Evolutionary conservation across 2,329 filamentous ascomycete genomes (phyloP).

Genomic region (Dothidotthia symphoricarpi): DNA sequence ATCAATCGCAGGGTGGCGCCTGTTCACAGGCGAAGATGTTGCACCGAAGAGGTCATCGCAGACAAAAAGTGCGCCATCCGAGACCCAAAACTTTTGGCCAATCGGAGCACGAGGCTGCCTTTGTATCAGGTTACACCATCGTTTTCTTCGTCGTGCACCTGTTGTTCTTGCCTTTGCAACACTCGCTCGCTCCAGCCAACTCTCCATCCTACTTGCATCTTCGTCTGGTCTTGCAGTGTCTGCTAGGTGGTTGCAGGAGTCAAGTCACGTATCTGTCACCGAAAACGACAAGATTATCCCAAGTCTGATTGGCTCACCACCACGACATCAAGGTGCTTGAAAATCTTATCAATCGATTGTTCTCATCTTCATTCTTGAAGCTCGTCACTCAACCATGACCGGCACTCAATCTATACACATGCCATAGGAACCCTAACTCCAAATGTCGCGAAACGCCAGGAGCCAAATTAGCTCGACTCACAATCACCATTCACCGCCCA

Average conservation of each 20-base stretch:
- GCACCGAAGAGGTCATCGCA: slow-evolving; percentile 2
- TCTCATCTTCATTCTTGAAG: neutral
- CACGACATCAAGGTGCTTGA: slow-evolving; percentile 21
- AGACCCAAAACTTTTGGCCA: slow-evolving; percentile 10
- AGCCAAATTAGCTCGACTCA: slow-evolving; percentile 1
- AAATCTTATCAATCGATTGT: slow-evolving; percentile 1
- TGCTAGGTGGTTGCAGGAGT: too few relatives aligned
- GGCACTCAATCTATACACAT: slow-evolving; percentile 12
- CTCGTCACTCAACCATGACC: slow-evolving; percentile 7
- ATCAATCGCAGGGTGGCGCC: neutral
- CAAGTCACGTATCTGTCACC: too few relatives aligned
- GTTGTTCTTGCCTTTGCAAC: too few relatives aligned
- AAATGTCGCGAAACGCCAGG: slow-evolving; percentile 9
- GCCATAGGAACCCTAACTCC: slow-evolving; percentile 18
- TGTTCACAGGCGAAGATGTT: neutral
- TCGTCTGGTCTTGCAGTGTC: too few relatives aligned
- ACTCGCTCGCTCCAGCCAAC: too few relatives aligned
- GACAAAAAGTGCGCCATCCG: slow-evolving; percentile 15
- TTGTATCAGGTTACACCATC: slow-evolving; percentile 4
- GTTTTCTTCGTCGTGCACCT: neutral
- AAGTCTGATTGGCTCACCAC: slow-evolving; percentile 4
- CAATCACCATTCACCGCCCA: slow-evolving; percentile 1
- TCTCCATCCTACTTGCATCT: too few relatives aligned
- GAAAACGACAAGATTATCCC: too few relatives aligned
- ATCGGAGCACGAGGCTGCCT: slow-evolving; percentile 12